Evolutionary conservation across 371 early-diverging fungal genomes (phyloP), one percentile per base, ranked within the genome.

Genomic region (Apophysomyces trapeziformis): DNA sequence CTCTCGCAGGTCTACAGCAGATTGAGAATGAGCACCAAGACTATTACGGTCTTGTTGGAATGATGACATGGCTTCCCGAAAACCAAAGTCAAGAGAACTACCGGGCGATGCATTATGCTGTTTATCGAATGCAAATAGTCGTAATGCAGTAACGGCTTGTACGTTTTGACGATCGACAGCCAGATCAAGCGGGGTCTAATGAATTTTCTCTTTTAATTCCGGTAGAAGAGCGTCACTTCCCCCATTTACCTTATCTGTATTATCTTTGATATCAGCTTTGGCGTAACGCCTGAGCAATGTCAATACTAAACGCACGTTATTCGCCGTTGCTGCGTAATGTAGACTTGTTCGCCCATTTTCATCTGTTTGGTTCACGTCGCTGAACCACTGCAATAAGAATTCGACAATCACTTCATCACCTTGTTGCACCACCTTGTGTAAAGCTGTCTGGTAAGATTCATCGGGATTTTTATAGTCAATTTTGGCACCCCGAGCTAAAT

Each of bases 281-380:
- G 92, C 92, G 59, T 87, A 86, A 50, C 86, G 81, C 68, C 86
- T 87, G 11, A 95, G 74, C 65, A 95, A 66, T 0, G 83, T 79
- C 50, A 87, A 71, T 6, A 92, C 88, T 0, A 90, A 75, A 18
- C 85, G 77, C 4, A 85, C 82, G 67, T 91, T 89, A 56, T 89
- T 90, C 45, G 78, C 80, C 12, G 86, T 84, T 54, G 88, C 89
- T 0, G 95, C 96, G 70, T 85, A 85, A 69, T 95, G 96, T 56
- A 96, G 69, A 14, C 90, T 84, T 16, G 93, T 86, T 82, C 90
- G 84, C n/a, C 93, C 93, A 4, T 77, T 69, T 1, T 62, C 77
- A 69, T 93, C 92, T 43, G 73, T 59, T 7, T 76, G 78, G 64
- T 93, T 83, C 11, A 91, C 77, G 65, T 92, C 87, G 43, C 87